Evolutionary conservation across 106 monocot species (phyloP), one percentile per base, ranked within the genome.

Genomic region (Allium fistulosum): DNA sequence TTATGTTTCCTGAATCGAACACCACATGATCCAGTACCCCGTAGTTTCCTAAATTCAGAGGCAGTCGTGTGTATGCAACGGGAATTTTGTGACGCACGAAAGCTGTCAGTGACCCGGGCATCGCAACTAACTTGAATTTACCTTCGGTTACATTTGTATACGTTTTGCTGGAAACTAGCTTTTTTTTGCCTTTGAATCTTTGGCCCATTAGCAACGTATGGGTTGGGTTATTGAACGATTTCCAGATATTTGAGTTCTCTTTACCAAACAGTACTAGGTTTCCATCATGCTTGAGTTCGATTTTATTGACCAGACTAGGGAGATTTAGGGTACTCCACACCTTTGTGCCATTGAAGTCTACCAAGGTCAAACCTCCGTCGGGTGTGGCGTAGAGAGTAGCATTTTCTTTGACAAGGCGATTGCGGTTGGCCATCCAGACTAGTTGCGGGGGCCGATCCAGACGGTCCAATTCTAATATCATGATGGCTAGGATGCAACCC

Each of bases 181-280:
- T 47, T 45, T 66, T 65, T 7, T 78, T 71, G 9, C 53, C 15
- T 27, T 7, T 6, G 37, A 82, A 46, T 8, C 6, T 11, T 61
- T 82, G 82, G 0, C 80, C 78, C 7, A 74, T 53, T 1, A 82
- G 7, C 7, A 73, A 27, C 3, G 65, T 51, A 13, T 73, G 46
- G 11, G 57, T 52, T 0, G 73, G 63, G 12, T 73, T n/a, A 46
- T 56, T n/a, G 11, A 73, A 65, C 16, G 73, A 73, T 0, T 13
- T 6, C 73, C 73, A 73, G 56, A 62, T 10, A 0, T 1, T 26
- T 26, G 67, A 51, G 4, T 9, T 8, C 5, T 45, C 56, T 1
- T 48, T 53, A n/a, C 49, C 17, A 0, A 57, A 18, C 17, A 73
- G 51, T 5, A 73, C 45, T 46, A 73, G 22, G 26, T 73, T 65